A percentile compares a stretch with the other conserved stretches of the same genome.
Conservation (phyloP, 1,284 basidiomycete genomes). For the Cystobasidiaceae sp. region DNA sequence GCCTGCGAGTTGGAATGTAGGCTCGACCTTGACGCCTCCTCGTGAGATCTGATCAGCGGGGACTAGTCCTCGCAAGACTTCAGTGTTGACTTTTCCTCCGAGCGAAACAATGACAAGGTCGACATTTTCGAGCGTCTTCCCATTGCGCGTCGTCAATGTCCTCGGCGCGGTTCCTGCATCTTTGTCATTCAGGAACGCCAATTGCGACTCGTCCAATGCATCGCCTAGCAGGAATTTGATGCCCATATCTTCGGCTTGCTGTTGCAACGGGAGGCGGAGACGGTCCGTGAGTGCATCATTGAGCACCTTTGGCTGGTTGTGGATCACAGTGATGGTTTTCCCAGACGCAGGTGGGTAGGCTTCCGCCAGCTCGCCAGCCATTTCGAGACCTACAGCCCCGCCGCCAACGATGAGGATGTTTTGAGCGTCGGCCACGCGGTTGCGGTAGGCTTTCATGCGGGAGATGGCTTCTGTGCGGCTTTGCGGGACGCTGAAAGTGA, state of each 20-base stretch:
- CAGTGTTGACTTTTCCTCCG: neutral
- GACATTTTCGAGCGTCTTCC: neutral
- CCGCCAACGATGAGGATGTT: conserved; percentile 10
- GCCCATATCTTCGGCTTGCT: neutral
- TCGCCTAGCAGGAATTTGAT: neutral
- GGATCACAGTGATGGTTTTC: conserved; percentile 16
- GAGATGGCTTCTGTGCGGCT: neutral
- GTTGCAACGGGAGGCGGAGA: neutral
- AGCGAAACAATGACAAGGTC: neutral
- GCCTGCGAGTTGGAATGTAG: conserved; percentile 1
- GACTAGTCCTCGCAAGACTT: neutral
- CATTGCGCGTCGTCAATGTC: neutral
- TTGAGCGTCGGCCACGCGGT: neutral
- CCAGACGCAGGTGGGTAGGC: neutral
- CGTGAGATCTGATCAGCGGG: neutral
- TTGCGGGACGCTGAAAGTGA: neutral
- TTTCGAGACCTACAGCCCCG: conserved; percentile 18
- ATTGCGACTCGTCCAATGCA: neutral
- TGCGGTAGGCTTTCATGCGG: neutral
- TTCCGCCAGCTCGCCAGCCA: conserved; percentile 15
- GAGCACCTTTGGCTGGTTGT: conserved; percentile 1
- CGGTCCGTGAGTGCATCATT: neutral
- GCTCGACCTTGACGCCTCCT: conserved; percentile 2
- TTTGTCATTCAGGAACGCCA: neutral
- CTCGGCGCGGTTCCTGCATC: neutral